phyloP scores from a whole-genome alignment of 2,329 filamentous ascomycete genomes.

The Gyromitra esculenta region DNA sequence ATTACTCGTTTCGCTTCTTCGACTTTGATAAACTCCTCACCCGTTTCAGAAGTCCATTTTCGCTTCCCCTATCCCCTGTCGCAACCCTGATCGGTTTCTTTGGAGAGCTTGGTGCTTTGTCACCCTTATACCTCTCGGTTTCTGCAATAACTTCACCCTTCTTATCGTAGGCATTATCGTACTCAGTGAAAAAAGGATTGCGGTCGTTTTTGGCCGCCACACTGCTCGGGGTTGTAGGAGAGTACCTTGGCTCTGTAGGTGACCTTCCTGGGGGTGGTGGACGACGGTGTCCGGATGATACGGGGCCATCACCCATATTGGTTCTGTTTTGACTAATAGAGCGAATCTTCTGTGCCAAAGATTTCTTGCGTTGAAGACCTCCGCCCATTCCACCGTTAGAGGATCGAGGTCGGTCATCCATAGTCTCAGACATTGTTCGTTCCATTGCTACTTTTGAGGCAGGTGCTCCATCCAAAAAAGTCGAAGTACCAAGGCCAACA shows the following conservation, averaged over 20 bases:
- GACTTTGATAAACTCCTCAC: slow-evolving; percentile 59
- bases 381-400: slow-evolving; percentile 59
- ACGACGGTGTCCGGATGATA: slow-evolving; percentile 45
- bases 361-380: slow-evolving; percentile 89
- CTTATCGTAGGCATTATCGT: slow-evolving; percentile 72
- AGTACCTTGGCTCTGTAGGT: slow-evolving; percentile 53
- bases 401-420: slow-evolving; percentile 58
- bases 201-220: slow-evolving; percentile 63
- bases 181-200: slow-evolving; percentile 88
- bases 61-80: slow-evolving; percentile 52
- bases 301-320: slow-evolving; percentile 45
- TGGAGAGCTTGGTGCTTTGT: slow-evolving; percentile 56
- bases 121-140: slow-evolving; percentile 61
- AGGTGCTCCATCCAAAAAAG: slow-evolving; percentile 92
- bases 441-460: slow-evolving; percentile 80
- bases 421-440: slow-evolving; percentile 63
- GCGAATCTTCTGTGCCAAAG: slow-evolving; percentile 88
- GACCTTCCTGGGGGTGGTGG: slow-evolving; percentile 54
- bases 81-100: slow-evolving; percentile 52
- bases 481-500: slow-evolving; percentile 88
- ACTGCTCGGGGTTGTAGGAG: slow-evolving; percentile 58
- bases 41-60: slow-evolving; percentile 56
- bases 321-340: slow-evolving; percentile 68
- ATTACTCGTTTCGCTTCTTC: slow-evolving; percentile 56
- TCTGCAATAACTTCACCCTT: slow-evolving; percentile 66